phyloP scores from a whole-genome alignment of 1,284 basidiomycete genomes.

The Mrakiaceae sp. region DNA sequence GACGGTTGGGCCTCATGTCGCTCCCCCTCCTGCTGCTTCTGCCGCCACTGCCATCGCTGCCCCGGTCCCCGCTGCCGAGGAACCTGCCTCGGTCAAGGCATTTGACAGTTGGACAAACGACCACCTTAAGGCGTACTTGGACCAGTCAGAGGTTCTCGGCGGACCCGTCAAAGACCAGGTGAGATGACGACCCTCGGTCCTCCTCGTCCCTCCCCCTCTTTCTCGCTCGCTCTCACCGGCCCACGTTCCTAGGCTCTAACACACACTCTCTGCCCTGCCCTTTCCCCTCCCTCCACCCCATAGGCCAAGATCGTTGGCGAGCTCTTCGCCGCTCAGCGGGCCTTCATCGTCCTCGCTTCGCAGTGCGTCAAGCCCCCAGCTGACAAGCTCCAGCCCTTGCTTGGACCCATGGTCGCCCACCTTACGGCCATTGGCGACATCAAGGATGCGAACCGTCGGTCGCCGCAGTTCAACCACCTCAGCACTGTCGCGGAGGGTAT shows the following conservation, averaged over 20 bases:
- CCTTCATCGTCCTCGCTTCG: constrained; percentile 55
- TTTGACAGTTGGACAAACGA: constrained; percentile 63
- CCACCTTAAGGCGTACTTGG: constrained; percentile 58
- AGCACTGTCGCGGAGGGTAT: constrained; percentile 72
- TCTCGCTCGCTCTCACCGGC: neutral
- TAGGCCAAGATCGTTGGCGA: constrained; percentile 60
- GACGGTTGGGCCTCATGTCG: constrained; percentile 26
- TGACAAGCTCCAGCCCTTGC: constrained; percentile 49
- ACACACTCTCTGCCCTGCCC: neutral
- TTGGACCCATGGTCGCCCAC: constrained; percentile 60
- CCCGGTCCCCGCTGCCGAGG: constrained; percentile 37
- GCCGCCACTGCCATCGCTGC: constrained; percentile 31
- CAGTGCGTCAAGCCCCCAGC: constrained; percentile 66
- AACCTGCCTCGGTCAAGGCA: constrained; percentile 53
- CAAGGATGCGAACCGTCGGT: constrained; percentile 65
- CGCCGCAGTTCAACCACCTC: constrained; percentile 61
- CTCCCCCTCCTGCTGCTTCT: constrained; percentile 30
- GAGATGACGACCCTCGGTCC: constrained; percentile 25
- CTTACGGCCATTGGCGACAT: constrained; percentile 65
- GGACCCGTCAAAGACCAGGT: constrained; percentile 67
- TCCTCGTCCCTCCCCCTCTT: neutral
- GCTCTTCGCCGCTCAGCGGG: constrained; percentile 57
- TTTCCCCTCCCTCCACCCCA: neutral
- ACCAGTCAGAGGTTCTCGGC: constrained; percentile 60
- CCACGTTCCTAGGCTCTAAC: constrained; percentile 5